Conservation (phyloP, 768 basidiomycete species). For the Agrocybe praecox region DNA sequence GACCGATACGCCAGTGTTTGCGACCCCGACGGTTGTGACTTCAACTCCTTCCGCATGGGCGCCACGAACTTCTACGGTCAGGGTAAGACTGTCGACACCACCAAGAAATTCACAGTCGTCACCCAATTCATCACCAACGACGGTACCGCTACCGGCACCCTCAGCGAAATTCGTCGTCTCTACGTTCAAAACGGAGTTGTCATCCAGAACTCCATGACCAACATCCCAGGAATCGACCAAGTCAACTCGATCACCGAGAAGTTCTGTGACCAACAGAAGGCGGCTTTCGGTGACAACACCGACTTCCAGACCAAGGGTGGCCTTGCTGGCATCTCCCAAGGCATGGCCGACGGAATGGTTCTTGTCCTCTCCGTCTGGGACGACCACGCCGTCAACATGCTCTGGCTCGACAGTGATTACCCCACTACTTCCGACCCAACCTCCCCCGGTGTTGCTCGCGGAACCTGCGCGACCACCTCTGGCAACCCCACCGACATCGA, state of each 20-base stretch:
- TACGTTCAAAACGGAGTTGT: slow-evolving; percentile 57
- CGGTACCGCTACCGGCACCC: slow-evolving; percentile 45
- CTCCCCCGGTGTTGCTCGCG: slow-evolving; percentile 47
- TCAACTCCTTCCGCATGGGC: slow-evolving; percentile 64
- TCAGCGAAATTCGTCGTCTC: slow-evolving; percentile 55
- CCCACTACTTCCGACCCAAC: slow-evolving; percentile 33
- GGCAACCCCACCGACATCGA: slow-evolving; percentile 50
- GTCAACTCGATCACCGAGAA: slow-evolving; percentile 49
- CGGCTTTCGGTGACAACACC: slow-evolving; percentile 47
- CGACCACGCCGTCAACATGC: slow-evolving; percentile 55
- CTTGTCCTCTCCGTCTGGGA: slow-evolving; percentile 54
- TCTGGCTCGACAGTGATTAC: slow-evolving; percentile 57
- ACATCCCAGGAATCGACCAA: slow-evolving; percentile 42
- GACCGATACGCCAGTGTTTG: slow-evolving; percentile 47
- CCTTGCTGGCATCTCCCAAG: slow-evolving; percentile 32
- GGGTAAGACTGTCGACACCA: slow-evolving; percentile 53
- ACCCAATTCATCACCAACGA: slow-evolving; percentile 56
- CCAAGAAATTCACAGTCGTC: slow-evolving; percentile 53
- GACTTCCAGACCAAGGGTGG: slow-evolving; percentile 46
- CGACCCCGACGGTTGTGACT: slow-evolving; percentile 62
- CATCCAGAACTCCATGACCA: slow-evolving; percentile 51
- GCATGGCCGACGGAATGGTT: slow-evolving; percentile 46
- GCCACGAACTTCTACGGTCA: slow-evolving; percentile 46
- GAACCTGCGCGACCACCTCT: slow-evolving; percentile 49
- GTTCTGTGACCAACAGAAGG: slow-evolving; percentile 52